Evolutionary conservation across 1,139 yeast genomes (phyloP).

Genomic region (Hansenula sp.): DNA sequence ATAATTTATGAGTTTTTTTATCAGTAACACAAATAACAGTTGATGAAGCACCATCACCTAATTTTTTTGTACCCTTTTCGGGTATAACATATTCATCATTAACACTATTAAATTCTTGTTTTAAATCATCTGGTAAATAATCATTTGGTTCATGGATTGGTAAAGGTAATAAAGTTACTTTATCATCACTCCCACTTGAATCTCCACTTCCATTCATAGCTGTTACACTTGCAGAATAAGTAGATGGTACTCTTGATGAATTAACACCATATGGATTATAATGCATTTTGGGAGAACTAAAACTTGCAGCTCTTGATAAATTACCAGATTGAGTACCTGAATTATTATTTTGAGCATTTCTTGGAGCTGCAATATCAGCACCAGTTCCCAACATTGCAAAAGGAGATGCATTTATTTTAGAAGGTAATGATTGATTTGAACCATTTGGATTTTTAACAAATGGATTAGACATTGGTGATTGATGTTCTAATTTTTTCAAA

Average conservation of each 20-base stretch:
- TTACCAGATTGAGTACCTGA: slow-evolving; percentile 1
- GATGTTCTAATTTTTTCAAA: neutral
- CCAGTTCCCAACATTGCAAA: slow-evolving; percentile 20
- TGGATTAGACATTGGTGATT: neutral
- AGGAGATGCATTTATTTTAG: neutral
- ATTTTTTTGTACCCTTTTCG: slow-evolving; percentile 34
- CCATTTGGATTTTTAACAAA: slow-evolving; percentile 5
- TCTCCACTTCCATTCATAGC: slow-evolving; percentile 13
- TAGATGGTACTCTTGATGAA: slow-evolving; percentile 19
- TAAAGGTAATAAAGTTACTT: slow-evolving; percentile 45
- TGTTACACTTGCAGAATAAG: slow-evolving; percentile 9
- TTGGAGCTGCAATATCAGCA: slow-evolving; percentile 22
- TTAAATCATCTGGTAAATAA: slow-evolving; percentile 49
- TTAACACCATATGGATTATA: slow-evolving; percentile 27
- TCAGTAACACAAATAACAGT: slow-evolving; percentile 53
- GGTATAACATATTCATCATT: slow-evolving; percentile 59
- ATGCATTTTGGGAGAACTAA: slow-evolving; percentile 19
- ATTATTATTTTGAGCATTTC: slow-evolving; percentile 2
- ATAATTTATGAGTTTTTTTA: slow-evolving; percentile 34
- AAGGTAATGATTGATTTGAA: neutral
- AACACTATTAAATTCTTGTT: slow-evolving; percentile 47
- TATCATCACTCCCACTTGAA: slow-evolving; percentile 32
- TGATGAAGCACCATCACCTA: slow-evolving; percentile 74
- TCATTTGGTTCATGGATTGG: slow-evolving; percentile 72
- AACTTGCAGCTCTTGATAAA: slow-evolving; percentile 13